Evolutionary conservation across 1,284 basidiomycete genomes (phyloP), one percentile per base, ranked within the genome.

Genomic region (Cerioporus squamosus): DNA sequence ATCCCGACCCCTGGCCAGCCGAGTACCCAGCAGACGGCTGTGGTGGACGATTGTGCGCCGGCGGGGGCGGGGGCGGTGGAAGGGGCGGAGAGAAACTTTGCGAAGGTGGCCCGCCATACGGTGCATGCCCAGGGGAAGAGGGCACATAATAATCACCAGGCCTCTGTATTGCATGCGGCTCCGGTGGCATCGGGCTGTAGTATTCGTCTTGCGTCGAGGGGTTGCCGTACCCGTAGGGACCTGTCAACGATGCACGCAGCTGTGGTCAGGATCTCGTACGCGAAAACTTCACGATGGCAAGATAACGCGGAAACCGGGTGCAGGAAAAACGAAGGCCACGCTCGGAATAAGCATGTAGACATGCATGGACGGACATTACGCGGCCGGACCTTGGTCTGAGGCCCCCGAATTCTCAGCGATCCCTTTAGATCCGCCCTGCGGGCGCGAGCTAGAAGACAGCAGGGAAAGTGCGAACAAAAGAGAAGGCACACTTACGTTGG

Each of bases 401-500:
- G n/a, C 39, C 10, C 38, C 24, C 29, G 51, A 42, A 6, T 14
- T 24, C 49, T 10, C 17, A 23, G 40, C 36, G 26, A 29, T 23
- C 23, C 55, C 38, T 43, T 33, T 44, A 51, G 50, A 36, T 40
- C 53, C 52, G 45, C 57, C 42, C 23, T 52, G 42, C 55, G 33
- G 44, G 53, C 44, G 48, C 36, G 45, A n/a, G 44, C 50, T 29
- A 47, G 52, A 57, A 48, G 22, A 6, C 48, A 36, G 15, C 43
- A 17, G 39, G 38, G 39, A 40, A 51, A 5, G n/a, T 3, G n/a
- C 44, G 17, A 55, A 40, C 39, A 40, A 18, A 43, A 22, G 3
- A 51, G 44, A 55, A 23, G 44, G 12, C 24, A 23, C 33, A 65
- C 66, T 65, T 57, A 67, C 66, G 66, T 57, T 54, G 65, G 14